phyloP scores from a whole-genome alignment of 257 asterid species.

The Capsicum pubescens region DNA sequence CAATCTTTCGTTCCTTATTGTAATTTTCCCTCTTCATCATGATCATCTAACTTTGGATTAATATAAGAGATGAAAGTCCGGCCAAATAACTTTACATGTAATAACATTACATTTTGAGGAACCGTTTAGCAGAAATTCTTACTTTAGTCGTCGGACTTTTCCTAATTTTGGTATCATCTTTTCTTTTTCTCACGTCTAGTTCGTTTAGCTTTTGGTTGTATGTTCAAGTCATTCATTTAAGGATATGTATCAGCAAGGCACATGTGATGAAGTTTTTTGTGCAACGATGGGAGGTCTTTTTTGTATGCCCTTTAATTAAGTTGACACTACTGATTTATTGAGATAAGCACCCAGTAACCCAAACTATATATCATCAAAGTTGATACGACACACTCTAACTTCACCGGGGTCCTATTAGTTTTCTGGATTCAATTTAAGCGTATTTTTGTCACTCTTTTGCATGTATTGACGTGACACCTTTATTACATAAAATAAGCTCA shows the following conservation, averaged over 20 bases:
- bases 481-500: no score
- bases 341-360: no score
- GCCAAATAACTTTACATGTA: not conserved
- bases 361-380: no score
- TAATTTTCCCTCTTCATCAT: not conserved
- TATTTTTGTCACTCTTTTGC: no score
- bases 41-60: not conserved
- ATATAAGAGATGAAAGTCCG: not conserved
- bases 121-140: constrained; percentile 24
- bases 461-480: no score
- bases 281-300: no score
- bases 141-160: constrained; percentile 4
- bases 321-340: no score
- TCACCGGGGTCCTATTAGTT: no score
- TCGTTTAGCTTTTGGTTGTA: constrained; percentile 6
- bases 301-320: no score
- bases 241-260: not conserved
- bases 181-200: constrained; percentile 24
- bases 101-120: not conserved
- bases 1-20: not conserved
- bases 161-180: constrained; percentile 25
- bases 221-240: not conserved
- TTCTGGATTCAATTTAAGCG: no score
- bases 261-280: not conserved
- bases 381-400: no score